A percentile compares a stretch with the other conserved stretches of the same genome.
These are phyloP conservation scores for Biscogniauxia mediterranea DNA, from an alignment of 2,329 filamentous ascomycete species.

Conservation along the genomic window DNA sequence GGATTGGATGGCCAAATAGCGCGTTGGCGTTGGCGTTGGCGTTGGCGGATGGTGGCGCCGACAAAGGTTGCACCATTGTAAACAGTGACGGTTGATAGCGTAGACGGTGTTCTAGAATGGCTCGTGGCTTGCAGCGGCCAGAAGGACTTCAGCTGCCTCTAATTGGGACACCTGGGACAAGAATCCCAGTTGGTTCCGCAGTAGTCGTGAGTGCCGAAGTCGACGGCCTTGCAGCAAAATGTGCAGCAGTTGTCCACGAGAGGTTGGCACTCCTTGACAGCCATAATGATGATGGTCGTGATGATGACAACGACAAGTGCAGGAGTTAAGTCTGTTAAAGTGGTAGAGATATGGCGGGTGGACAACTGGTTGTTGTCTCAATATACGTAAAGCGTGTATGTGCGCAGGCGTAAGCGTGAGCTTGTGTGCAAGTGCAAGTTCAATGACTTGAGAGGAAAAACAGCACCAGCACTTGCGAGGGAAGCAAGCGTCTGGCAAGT, in stretches of 20 bases:
- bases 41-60: conserved; percentile 5
- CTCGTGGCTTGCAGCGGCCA: conserved; percentile 25
- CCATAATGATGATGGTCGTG: conserved; percentile 34
- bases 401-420: not conserved
- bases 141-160: conserved; percentile 19
- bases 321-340: not conserved
- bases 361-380: not conserved
- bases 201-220: conserved; percentile 51
- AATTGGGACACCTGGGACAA: conserved; percentile 44
- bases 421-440: not conserved
- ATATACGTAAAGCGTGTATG: conserved; percentile 4
- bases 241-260: conserved; percentile 51
- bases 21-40: conserved; percentile 5
- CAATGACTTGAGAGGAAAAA: not conserved
- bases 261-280: conserved; percentile 41
- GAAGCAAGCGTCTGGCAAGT: not conserved
- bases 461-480: not conserved
- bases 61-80: conserved; percentile 14
- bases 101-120: conserved; percentile 26
- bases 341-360: not conserved
- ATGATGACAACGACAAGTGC: not conserved
- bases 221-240: conserved; percentile 50
- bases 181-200: conserved; percentile 39
- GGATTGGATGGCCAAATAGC: not conserved
- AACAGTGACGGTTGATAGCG: conserved; percentile 18